Base-by-base conservation (phyloP, 2,329 filamentous ascomycete genomes). In the Nannizziopsis barbatae region DNA sequence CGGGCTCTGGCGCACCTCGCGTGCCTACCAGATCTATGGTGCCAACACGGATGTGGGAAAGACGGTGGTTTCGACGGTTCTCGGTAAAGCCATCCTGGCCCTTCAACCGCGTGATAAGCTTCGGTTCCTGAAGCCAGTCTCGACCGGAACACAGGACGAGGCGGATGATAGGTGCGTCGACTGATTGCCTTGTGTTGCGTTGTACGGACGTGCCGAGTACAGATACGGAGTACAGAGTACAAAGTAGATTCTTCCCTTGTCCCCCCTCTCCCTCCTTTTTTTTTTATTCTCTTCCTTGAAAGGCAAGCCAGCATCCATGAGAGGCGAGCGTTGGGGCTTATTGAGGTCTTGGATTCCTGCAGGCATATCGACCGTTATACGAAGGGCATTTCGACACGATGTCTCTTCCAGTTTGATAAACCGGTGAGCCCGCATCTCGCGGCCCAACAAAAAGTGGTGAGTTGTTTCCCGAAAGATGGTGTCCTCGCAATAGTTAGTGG, bases 31-130 rank as follows among this genome's bases (percentile, higher is more conserved):
- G 64, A 71, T 93, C 33, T 93, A 84, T 58, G 86, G 86, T 22
- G 84, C 86, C 41, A 92, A 90, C 58, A 92, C 86, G 0, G 79
- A 85, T 55, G 84, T 92, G 20, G 86, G 86, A 54, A 93, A 93
- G 71, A 93, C 86, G 0, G 77, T 93, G 30, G 75, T 88, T 50
- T 82, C 83, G 1, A 87, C 84, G 0, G 65, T 87, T 10, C 70
- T 93, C 2, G 83, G 79, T 62, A 80, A 77, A 53, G 75, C 81
- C 7, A 74, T 80, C 3, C 68, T 66, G 33, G 70, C 66, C 20
- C 65, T 67, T 35, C 70, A 71, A 54, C 62, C 57, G n/a, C 59
- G 58, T 5, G 50, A 64, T 6, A 58, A 67, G 15, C 72, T 75
- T 40, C 65, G 67, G 15, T 93, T 85, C 62, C 62, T 93, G 47